Percentiles rank a stretch among this genome's conserved stretches.
Evolutionary conservation across 2,329 filamentous ascomycete genomes (phyloP).

Genomic region (Colletotrichum sojae): DNA sequence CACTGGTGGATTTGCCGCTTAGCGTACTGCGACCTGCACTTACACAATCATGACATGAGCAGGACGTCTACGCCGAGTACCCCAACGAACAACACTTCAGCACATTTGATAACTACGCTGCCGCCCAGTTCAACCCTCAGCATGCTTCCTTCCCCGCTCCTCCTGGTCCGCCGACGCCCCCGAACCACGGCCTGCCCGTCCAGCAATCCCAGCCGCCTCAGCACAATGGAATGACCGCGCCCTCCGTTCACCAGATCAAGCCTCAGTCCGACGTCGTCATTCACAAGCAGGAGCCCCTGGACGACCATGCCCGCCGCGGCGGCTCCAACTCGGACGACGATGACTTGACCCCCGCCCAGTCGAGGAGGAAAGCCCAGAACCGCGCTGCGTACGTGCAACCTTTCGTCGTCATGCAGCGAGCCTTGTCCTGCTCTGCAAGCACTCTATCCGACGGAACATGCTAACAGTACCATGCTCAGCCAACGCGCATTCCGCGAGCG

Average conservation of each 20-base stretch:
- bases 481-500: conserved; percentile 97
- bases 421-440: too few species aligned
- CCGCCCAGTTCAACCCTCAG: conserved; percentile 46
- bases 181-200: conserved; percentile 43
- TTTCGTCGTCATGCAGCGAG: too few species aligned
- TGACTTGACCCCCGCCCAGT: conserved; percentile 69
- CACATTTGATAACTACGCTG: conserved; percentile 60
- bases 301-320: conserved; percentile 52
- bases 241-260: conserved; percentile 43
- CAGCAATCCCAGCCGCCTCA: conserved; percentile 36
- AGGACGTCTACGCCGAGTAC: conserved; percentile 67
- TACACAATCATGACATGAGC: conserved; percentile 50
- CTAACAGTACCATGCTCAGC: conserved; percentile 60
- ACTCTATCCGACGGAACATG: neutral
- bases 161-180: conserved; percentile 65
- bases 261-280: conserved; percentile 38
- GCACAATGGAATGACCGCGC: conserved; percentile 46
- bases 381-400: conserved; percentile 68
- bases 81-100: conserved; percentile 64
- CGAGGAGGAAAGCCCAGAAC: conserved; percentile 73
- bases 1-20: conserved; percentile 46
- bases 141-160: conserved; percentile 59
- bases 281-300: conserved; percentile 56
- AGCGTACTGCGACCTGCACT: conserved; percentile 49
- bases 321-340: conserved; percentile 71